A percentile compares a stretch with the other conserved stretches of the same genome.
Conservation (phyloP, 73 alveolate genomes). For the Paraurostyla sp. region DNA sequence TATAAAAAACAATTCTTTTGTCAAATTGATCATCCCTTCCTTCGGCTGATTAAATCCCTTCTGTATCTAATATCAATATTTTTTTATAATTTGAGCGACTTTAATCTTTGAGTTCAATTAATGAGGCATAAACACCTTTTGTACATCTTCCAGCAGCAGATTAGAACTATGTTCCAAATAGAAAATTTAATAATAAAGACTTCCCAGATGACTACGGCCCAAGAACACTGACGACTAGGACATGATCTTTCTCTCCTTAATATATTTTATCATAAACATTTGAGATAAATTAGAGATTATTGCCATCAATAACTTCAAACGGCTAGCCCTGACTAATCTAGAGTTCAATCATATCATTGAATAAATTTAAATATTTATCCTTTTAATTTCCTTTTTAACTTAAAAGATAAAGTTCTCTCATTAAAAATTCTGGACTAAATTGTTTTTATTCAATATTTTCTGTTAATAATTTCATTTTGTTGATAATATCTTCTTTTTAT, state of each 20-base stretch:
- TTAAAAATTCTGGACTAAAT: slow-evolving; percentile 17
- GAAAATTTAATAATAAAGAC: slow-evolving; percentile 63
- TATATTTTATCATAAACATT: background rate
- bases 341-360: background rate
- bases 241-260: background rate
- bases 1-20: slow-evolving; percentile 66
- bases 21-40: slow-evolving; percentile 74
- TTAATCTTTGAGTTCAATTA: slow-evolving; percentile 48
- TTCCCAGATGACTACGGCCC: slow-evolving; percentile 80
- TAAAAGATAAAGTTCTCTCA: slow-evolving; percentile 42
- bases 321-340: slow-evolving; percentile 4
- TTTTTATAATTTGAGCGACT: background rate
- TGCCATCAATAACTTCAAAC: slow-evolving; percentile 55
- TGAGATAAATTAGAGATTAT: background rate
- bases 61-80: slow-evolving; percentile 75
- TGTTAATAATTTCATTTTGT: background rate
- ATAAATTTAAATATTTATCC: background rate
- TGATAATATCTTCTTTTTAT: background rate
- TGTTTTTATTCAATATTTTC: background rate
- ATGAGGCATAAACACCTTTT: slow-evolving; percentile 74
- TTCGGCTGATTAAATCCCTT: slow-evolving; percentile 73
- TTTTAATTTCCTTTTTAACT: background rate
- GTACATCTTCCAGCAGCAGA: slow-evolving; percentile 79
- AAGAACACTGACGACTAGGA: slow-evolving; percentile 68
- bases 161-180: slow-evolving; percentile 69